Conservation (phyloP, 2,329 filamentous ascomycete genomes). For the Cladophialophora immunda region DNA sequence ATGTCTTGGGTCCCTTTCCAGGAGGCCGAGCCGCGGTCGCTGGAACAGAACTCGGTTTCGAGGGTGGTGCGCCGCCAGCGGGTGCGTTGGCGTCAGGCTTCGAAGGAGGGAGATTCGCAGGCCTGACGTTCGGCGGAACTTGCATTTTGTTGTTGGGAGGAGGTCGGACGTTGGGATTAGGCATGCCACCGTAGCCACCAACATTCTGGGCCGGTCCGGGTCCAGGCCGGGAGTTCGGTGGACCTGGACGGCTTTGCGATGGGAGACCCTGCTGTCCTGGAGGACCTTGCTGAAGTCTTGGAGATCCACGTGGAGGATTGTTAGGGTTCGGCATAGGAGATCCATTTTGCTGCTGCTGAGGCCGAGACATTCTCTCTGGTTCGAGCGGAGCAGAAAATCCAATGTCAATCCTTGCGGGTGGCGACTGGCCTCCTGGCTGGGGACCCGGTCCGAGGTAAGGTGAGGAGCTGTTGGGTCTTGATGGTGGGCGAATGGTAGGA, state of each 20-base stretch:
- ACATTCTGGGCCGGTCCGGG: constrained; percentile 14
- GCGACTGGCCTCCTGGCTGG: constrained; percentile 35
- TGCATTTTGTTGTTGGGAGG: constrained; percentile 14
- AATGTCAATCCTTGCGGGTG: constrained; percentile 53
- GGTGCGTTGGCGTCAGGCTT: constrained; percentile 32
- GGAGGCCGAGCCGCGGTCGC: constrained; percentile 43
- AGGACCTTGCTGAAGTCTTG: constrained; percentile 43
- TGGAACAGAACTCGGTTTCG: constrained; percentile 51
- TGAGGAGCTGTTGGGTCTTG: constrained; percentile 43
- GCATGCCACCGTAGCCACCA: constrained; percentile 27
- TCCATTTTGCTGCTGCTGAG: constrained; percentile 25
- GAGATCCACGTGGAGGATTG: constrained; percentile 46
- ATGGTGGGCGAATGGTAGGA: constrained; percentile 34
- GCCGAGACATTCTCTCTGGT: constrained; percentile 31
- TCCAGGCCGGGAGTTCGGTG: constrained; percentile 22
- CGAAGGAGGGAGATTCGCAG: constrained; percentile 36
- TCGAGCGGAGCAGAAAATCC: constrained; percentile 58
- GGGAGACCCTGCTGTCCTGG: constrained; percentile 25
- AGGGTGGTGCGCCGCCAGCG: constrained; percentile 39
- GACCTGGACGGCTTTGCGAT: constrained; percentile 29
- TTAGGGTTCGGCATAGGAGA: constrained; percentile 30
- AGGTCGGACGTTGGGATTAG: constrained; percentile 23
- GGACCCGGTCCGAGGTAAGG: constrained; percentile 32
- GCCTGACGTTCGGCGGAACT: constrained; percentile 28
- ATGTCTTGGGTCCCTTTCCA: constrained; percentile 87